Base-by-base conservation (phyloP, 2,329 filamentous ascomycete genomes). In the Fusarium illudens region DNA sequence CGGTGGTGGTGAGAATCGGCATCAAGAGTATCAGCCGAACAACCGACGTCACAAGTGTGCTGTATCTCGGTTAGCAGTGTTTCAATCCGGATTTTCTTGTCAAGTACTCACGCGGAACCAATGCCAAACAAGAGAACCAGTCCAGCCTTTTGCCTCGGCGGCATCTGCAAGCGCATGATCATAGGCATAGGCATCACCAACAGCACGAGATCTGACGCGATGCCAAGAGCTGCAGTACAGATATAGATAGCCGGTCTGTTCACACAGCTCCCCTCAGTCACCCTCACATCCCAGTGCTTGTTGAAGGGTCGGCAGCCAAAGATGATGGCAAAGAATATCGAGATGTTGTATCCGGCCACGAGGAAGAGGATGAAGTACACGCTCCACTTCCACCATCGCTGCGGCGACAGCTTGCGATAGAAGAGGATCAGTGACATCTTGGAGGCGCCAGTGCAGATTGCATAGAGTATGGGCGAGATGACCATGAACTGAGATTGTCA, bases 131-230 rank as follows among this genome's bases (percentile, higher is more conserved):
- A 78, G 3, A 79, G 67, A 2, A 79, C 73, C 2, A 85, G 73
- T 2, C 78, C 82, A 12, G 82, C 62, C 69, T 84, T 86, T 63
- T 85, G 83, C 19, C 78, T 79, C 36, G 65, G 69, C 0, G 83
- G 82, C 61, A 86, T 79, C 55, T 82, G 80, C 6, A 86, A 70
- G 15, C 75, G 75, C 51, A 81, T 69, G 10, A 86, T 76, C 34
- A 84, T 81, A 0, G 80, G 80, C 17, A 85, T 78, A 0, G 84
- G 84, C 22, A 86, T 73, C 1, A 78, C 66, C 57, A 84, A 80
- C 22, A 84, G 78, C 15, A 84, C 61, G 1, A 86, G 58, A 67
- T 86, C 83, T 3, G 83, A 83, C 17, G 80, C 50, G 48, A 85
- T 83, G 56, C 84, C 84, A 27, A 86, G 80, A 0, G 79, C 75